A percentile compares a stretch with the other conserved stretches of the same genome.
Conservation (phyloP, 306 rosid species). For the Hippophae tibetana region DNA sequence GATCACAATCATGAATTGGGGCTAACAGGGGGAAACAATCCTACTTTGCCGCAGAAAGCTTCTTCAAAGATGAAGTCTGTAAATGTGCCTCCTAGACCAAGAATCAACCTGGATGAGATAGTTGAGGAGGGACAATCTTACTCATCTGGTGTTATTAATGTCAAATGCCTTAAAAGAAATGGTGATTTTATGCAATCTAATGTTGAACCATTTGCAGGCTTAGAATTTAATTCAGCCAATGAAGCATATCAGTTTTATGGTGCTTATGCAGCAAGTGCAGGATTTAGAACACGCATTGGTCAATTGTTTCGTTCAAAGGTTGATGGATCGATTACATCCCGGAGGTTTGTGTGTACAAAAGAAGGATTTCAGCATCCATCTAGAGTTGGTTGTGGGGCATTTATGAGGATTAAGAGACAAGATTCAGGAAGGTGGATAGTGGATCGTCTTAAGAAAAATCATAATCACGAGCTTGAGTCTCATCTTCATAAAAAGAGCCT, state of each 20-base stretch:
- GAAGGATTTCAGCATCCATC: slow-evolving; percentile 98
- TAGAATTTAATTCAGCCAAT: slow-evolving; percentile 71
- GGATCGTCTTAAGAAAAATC: slow-evolving; percentile 75
- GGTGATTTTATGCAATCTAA: slow-evolving; percentile 39
- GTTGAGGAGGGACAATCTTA: slow-evolving; percentile 35
- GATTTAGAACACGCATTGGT: slow-evolving; percentile 81
- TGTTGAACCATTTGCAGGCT: slow-evolving; percentile 59
- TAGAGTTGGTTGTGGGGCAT: slow-evolving; percentile 88
- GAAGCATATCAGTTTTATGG: slow-evolving; percentile 83
- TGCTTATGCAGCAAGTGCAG: slow-evolving; percentile 56
- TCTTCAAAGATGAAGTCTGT: slow-evolving; percentile 24
- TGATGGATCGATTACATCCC: slow-evolving; percentile 70
- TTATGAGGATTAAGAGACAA: slow-evolving; percentile 79
- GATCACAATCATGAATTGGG: slow-evolving; percentile 81
- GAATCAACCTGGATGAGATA: slow-evolving; percentile 39
- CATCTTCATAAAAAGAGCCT: slow-evolving; percentile 32
- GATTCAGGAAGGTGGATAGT: slow-evolving; percentile 81
- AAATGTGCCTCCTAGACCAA: slow-evolving; percentile 38
- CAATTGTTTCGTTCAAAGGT: slow-evolving; percentile 87
- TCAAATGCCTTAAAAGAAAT: slow-evolving; percentile 51
- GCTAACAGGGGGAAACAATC: slow-evolving; percentile 31
- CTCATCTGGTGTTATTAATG: slow-evolving; percentile 48
- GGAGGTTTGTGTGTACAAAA: slow-evolving; percentile 89
- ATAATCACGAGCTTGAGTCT: slow-evolving; percentile 64
- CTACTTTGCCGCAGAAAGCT: slow-evolving; percentile 31